Conservation (phyloP, 305 asterid species). For the Solanum hybrid region DNA sequence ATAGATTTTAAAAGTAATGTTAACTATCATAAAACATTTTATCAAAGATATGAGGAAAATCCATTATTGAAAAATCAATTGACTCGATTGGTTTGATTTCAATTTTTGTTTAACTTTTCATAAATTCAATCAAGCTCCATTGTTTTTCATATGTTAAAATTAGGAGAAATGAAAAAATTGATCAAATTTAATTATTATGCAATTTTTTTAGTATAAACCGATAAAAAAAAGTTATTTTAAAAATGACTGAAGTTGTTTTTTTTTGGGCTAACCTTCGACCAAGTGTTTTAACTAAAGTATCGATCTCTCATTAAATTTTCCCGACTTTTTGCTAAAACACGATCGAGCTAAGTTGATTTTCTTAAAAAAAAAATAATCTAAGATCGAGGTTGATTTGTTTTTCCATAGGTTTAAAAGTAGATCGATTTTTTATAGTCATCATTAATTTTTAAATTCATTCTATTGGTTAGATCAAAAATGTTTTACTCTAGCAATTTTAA, state of each 20-base stretch:
- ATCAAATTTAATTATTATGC: neutral
- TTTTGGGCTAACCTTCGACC: neutral
- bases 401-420: neutral
- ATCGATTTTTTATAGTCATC: neutral
- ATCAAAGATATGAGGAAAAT: neutral
- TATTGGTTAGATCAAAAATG: neutral
- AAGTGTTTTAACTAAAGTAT: neutral
- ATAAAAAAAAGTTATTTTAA: neutral
- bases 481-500: neutral
- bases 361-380: no score
- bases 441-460: neutral
- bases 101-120: neutral
- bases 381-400: neutral
- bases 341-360: neutral
- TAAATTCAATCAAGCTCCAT: neutral
- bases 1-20: neutral
- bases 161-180: neutral
- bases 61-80: no score
- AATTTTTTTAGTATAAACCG: neutral
- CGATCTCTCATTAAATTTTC: neutral
- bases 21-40: neutral
- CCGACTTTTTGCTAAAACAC: fast-evolving
- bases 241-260: neutral
- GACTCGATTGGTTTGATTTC: neutral
- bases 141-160: neutral